phyloP scores from a whole-genome alignment of 2,329 filamentous ascomycete genomes.

The Monilinia laxa region DNA sequence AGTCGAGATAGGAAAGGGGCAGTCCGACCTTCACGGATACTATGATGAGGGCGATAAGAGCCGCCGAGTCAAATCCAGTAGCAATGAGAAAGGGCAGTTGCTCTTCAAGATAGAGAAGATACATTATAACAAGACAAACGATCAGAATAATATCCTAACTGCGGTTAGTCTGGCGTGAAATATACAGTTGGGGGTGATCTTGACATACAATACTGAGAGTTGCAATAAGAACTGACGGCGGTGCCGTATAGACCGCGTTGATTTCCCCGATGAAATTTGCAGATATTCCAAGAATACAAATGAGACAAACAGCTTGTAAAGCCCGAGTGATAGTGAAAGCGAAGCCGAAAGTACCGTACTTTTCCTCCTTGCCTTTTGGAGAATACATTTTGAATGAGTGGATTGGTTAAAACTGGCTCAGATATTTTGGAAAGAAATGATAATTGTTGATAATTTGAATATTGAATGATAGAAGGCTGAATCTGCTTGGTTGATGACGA shows the following conservation, averaged over 20 bases:
- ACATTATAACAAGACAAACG: slow-evolving; percentile 72
- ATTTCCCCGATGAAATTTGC: slow-evolving; percentile 81
- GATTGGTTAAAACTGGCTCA: not conserved
- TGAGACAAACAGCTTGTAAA: slow-evolving; percentile 68
- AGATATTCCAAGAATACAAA: slow-evolving; percentile 76
- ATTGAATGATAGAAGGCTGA: not conserved
- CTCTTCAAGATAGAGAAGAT: slow-evolving; percentile 78
- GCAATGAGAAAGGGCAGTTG: slow-evolving; percentile 73
- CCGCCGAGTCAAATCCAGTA: slow-evolving; percentile 62
- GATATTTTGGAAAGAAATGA: not conserved
- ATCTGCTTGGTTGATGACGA: too few species aligned
- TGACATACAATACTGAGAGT: slow-evolving; percentile 74
- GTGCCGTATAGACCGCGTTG: slow-evolving; percentile 61
- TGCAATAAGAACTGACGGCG: slow-evolving; percentile 72
- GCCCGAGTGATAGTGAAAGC: slow-evolving; percentile 74
- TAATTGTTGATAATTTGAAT: not conserved
- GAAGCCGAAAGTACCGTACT: slow-evolving; percentile 66
- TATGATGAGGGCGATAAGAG: slow-evolving; percentile 76
- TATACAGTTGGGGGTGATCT: not conserved
- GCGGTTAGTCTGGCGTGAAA: slow-evolving; percentile 6
- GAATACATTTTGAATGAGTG: slow-evolving; percentile 23
- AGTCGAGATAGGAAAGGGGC: slow-evolving; percentile 76
- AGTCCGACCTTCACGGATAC: slow-evolving; percentile 75
- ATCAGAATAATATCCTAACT: slow-evolving; percentile 48
- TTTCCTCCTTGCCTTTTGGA: slow-evolving; percentile 23